phyloP scores from a whole-genome alignment of 169 alveolate genomes.

The Babesia bigemina region DNA sequence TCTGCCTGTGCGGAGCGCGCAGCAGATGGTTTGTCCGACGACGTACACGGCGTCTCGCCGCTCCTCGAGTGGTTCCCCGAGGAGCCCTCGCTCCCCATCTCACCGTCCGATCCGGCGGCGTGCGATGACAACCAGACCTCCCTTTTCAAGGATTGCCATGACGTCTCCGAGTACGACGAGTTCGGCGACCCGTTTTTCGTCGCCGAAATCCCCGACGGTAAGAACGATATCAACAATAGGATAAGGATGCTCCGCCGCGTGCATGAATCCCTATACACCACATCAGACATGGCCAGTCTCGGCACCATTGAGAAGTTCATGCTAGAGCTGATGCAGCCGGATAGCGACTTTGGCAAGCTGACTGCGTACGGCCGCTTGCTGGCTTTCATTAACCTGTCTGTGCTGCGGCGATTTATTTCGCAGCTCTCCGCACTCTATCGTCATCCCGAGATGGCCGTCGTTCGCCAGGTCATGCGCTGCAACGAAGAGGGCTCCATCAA shows the following conservation, averaged over 20 bases:
- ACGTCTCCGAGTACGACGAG: neutral
- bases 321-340: conserved; percentile 44
- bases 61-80: conserved; percentile 21
- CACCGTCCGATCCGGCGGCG: neutral
- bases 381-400: conserved; percentile 55
- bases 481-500: conserved; percentile 44
- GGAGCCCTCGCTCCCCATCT: conserved; percentile 1
- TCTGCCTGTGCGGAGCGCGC: too few relatives aligned
- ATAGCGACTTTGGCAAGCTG: conserved; percentile 41
- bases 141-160: conserved; percentile 3
- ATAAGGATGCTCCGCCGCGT: conserved; percentile 25
- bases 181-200: conserved; percentile 7
- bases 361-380: conserved; percentile 55
- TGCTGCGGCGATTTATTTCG: conserved; percentile 48
- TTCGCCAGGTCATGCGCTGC: conserved; percentile 23
- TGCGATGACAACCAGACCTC: neutral
- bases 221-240: conserved; percentile 16
- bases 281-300: conserved; percentile 53
- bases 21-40: neutral
- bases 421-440: conserved; percentile 47
- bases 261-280: conserved; percentile 59
- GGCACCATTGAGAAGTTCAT: conserved; percentile 58
- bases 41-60: neutral
- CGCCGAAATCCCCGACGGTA: conserved; percentile 10
- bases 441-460: conserved; percentile 65